These are phyloP conservation scores for Clonostachys byssicola DNA, from an alignment of 2,329 filamentous ascomycete genomes.

Conservation along the genomic window DNA sequence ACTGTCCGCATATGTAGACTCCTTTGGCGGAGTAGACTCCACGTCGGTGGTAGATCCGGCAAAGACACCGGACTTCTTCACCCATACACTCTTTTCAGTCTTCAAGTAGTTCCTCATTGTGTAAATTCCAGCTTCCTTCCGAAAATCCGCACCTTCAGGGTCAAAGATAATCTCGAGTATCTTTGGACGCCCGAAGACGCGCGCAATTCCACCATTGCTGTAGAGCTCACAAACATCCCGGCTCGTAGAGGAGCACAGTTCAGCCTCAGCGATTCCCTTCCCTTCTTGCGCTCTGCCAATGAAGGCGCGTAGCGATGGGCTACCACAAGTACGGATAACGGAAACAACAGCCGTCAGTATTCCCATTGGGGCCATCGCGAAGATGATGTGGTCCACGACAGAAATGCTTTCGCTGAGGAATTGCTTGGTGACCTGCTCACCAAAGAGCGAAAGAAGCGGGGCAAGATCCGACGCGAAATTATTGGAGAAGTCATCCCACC, in stretches of 20 bases:
- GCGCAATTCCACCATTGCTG: conserved; percentile 19
- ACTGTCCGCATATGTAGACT: no score
- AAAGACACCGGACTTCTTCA: background rate
- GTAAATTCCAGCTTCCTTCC: background rate
- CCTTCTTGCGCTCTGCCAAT: conserved; percentile 31
- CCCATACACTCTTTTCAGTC: no score
- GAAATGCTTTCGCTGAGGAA: conserved; percentile 26
- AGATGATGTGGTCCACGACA: conserved; percentile 21
- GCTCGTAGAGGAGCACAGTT: conserved; percentile 33
- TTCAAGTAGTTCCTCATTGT: background rate
- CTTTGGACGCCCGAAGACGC: conserved; percentile 23
- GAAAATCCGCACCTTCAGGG: background rate
- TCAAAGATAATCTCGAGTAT: conserved; percentile 21
- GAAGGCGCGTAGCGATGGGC: conserved; percentile 22
- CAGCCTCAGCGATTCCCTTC: conserved; percentile 21
- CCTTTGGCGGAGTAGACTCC: background rate
- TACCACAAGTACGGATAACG: conserved; percentile 22
- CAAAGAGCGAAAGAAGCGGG: conserved; percentile 27
- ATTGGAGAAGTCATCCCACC: conserved; percentile 19
- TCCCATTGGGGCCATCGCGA: conserved; percentile 28
- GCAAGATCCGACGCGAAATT: conserved; percentile 25
- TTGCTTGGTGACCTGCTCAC: conserved; percentile 30
- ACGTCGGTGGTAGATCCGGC: background rate
- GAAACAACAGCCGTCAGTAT: conserved; percentile 30
- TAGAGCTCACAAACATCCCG: conserved; percentile 31